Evolutionary conservation across 2,329 filamentous ascomycete species (phyloP), one percentile per base, ranked within the genome.

Genomic region (Penicillium sp.): DNA sequence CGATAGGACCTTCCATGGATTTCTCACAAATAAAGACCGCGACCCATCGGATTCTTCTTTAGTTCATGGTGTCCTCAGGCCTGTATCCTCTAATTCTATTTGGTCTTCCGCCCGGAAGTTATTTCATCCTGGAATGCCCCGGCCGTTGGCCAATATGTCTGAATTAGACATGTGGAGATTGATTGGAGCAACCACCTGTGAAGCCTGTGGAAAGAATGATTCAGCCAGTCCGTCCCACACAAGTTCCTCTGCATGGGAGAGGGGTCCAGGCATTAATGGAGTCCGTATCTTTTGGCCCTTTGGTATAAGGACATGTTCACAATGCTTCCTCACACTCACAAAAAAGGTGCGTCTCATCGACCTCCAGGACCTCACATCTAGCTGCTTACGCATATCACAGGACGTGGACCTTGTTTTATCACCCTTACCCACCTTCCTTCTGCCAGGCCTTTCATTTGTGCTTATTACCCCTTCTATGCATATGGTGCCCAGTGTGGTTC

Each of bases 121-220:
- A 20, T 86, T 83, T 69, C 83, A 83, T 74, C 83, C 83, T 24
- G 81, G 81, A 62, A 83, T 91, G 76, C 90, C 90, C 47, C 79
- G 80, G 56, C 89, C 89, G 26, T 77, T 93, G 50, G 74, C 77
- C 52, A 81, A 79, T 57, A 82, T 81, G 67, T 82, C 83, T 43
- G 90, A 94, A 71, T 76, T 89, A 61, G 82, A 87, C 43, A 92
- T 92, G 88, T 91, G 90, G 83, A 83, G 82, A 65, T 75, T 94
- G 51, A 78, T 84, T 35, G 85, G 83, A 69, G 81, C 83, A 48
- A 75, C 67, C 28, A 72, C 68, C 55, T 95, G 90, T 70, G 85
- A 92, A 66, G 83, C 86, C 62, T 94, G 90, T 71, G 75, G 73
- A 54, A 82, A 77, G 65, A 60, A 53, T 57, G 60, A 59, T 48